Conservation (phyloP, 2,329 filamentous ascomycete species). For the Pseudogymnoascus sp. region DNA sequence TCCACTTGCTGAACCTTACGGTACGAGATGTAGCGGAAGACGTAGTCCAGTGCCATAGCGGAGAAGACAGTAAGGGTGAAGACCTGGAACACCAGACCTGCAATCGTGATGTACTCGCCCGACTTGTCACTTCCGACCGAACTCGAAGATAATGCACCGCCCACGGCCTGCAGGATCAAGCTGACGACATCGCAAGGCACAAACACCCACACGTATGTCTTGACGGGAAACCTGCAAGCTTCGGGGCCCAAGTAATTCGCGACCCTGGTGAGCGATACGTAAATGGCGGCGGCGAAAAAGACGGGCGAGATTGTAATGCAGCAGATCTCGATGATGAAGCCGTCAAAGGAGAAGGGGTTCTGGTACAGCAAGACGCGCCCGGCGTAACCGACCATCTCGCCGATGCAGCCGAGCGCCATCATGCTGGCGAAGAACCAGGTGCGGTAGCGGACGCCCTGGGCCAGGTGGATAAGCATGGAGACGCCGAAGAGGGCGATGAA, state of each 20-base stretch:
- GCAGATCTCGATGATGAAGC: slow-evolving; percentile 49
- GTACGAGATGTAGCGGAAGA: slow-evolving; percentile 11
- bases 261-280: slow-evolving; percentile 48
- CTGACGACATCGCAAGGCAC: slow-evolving; percentile 55
- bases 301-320: slow-evolving; percentile 57
- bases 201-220: slow-evolving; percentile 35
- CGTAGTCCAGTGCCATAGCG: slow-evolving; percentile 29
- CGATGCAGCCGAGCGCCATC: slow-evolving; percentile 43
- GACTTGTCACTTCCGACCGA: slow-evolving; percentile 36
- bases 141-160: slow-evolving; percentile 48
- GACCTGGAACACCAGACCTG: slow-evolving; percentile 54
- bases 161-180: slow-evolving; percentile 50
- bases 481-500: slow-evolving; percentile 44
- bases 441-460: slow-evolving; percentile 25
- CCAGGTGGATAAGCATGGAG: slow-evolving; percentile 34
- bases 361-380: slow-evolving; percentile 48
- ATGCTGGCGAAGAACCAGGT: slow-evolving; percentile 29
- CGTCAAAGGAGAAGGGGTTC: slow-evolving; percentile 41
- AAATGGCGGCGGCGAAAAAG: slow-evolving; percentile 56
- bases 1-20: slow-evolving; percentile 17
- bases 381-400: slow-evolving; percentile 51
- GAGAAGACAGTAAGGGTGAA: slow-evolving; percentile 49
- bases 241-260: slow-evolving; percentile 40
- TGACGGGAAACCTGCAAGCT: slow-evolving; percentile 40
- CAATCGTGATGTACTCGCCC: slow-evolving; percentile 55